These are phyloP conservation scores for Helianthus annuus DNA, from an alignment of 129 eudicot genomes.

Conservation along the genomic window HanXRQr2.0-SUNRISE NC_035444.2:157642025-157642524, in stretches of 20 bases:
- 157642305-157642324: constrained; percentile 84
- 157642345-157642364: constrained; percentile 69
- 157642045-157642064: no score
- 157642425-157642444: constrained; percentile 84
- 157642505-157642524: constrained; percentile 76
- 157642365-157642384: constrained; percentile 54
- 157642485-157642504: constrained; percentile 88
- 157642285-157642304: constrained; percentile 96
- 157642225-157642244: neutral
- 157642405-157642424: constrained; percentile 72
- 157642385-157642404: constrained; percentile 74
- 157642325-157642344: constrained; percentile 68
- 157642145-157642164: neutral
- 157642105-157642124: neutral
- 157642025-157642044: no score
- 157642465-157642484: constrained; percentile 92
- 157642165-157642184: neutral
- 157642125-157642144: neutral
- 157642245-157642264: constrained; percentile 70
- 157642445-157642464: constrained; percentile 90
- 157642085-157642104: no score
- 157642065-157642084: no score
- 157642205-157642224: neutral
- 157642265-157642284: constrained; percentile 80
- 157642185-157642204: neutral